phyloP scores from a whole-genome alignment of 768 basidiomycete genomes.

The Kwoniella pini region DNA sequence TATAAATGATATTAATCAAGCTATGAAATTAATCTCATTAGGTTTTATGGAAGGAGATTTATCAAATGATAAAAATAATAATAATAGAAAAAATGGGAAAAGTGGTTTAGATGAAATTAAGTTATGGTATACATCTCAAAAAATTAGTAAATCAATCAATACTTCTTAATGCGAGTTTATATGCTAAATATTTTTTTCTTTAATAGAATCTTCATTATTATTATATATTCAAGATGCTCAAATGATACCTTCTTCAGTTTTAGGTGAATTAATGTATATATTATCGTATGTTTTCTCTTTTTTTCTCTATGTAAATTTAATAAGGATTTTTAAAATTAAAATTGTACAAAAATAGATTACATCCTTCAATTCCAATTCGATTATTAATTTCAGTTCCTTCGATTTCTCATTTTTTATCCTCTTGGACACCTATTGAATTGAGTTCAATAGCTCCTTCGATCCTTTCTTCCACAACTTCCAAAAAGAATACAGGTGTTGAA shows the following conservation, averaged over 20 bases:
- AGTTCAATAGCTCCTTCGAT: conserved; percentile 33
- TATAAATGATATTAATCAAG: conserved; percentile 23
- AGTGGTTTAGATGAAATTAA: conserved; percentile 37
- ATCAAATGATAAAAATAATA: conserved; percentile 14
- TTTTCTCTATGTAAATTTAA: too few relatives aligned
- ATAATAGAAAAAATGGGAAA: conserved; percentile 24
- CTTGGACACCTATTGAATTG: conserved; percentile 36
- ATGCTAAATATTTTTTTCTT: too few relatives aligned
- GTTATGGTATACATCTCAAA: conserved; percentile 25
- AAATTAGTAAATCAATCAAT: conserved; percentile 31
- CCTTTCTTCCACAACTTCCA: conserved; percentile 20
- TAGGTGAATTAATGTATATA: conserved; percentile 43
- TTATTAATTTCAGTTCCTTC: conserved; percentile 44
- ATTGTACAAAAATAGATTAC: conserved; percentile 20
- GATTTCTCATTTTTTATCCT: conserved; percentile 26
- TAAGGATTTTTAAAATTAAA: not conserved
- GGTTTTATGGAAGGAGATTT: conserved; percentile 32
- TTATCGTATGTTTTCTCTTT: conserved; percentile 28
- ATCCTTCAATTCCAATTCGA: conserved; percentile 29
- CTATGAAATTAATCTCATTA: conserved; percentile 23
- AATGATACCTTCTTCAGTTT: conserved; percentile 18
- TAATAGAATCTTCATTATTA: conserved; percentile 28
- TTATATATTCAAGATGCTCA: conserved; percentile 45
- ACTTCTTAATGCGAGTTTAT: too few relatives aligned
- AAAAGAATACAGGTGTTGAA: conserved; percentile 13